Percentiles rank a stretch among this genome's conserved stretches.
Evolutionary conservation across 2,329 filamentous ascomycete genomes (phyloP).

Genomic region (Microsporum canis): DNA sequence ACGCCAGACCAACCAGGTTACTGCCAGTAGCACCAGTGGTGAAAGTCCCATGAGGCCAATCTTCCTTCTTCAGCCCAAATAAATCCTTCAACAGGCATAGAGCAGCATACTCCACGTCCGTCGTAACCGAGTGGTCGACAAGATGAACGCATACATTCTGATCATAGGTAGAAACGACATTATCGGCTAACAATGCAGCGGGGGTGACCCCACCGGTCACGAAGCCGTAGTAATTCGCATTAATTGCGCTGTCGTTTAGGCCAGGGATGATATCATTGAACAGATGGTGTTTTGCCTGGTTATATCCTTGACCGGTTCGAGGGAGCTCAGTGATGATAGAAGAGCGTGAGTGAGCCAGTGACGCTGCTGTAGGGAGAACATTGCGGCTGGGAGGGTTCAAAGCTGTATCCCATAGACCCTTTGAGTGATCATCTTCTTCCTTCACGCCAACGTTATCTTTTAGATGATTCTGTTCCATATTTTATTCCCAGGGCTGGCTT

Average conservation of each 20-base stretch:
- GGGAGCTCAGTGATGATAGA: slow-evolving; percentile 25
- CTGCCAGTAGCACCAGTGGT: slow-evolving; percentile 61
- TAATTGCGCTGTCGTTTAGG: slow-evolving; percentile 55
- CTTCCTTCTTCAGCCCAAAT: slow-evolving; percentile 44
- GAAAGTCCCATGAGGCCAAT: slow-evolving; percentile 66
- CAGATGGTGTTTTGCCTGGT: slow-evolving; percentile 29
- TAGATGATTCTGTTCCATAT: neutral
- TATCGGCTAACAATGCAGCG: slow-evolving; percentile 69
- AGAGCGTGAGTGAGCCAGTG: slow-evolving; percentile 23
- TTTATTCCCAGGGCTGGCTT: neutral
- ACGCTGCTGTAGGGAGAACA: slow-evolving; percentile 24
- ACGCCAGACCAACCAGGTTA: slow-evolving; percentile 55
- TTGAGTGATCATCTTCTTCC: neutral
- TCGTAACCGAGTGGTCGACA: slow-evolving; percentile 61
- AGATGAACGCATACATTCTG: slow-evolving; percentile 80
- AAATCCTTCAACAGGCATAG: slow-evolving; percentile 58
- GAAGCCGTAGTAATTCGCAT: slow-evolving; percentile 72
- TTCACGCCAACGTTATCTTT: neutral
- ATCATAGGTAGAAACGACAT: slow-evolving; percentile 67
- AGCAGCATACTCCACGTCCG: slow-evolving; percentile 63
- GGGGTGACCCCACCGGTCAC: slow-evolving; percentile 74
- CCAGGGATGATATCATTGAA: slow-evolving; percentile 38
- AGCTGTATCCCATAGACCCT: neutral
- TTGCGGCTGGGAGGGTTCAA: slow-evolving; percentile 13
- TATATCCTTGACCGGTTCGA: slow-evolving; percentile 22